phyloP scores from a whole-genome alignment of 1,284 basidiomycete genomes.

The Microbotryomycetes sp. region DNA sequence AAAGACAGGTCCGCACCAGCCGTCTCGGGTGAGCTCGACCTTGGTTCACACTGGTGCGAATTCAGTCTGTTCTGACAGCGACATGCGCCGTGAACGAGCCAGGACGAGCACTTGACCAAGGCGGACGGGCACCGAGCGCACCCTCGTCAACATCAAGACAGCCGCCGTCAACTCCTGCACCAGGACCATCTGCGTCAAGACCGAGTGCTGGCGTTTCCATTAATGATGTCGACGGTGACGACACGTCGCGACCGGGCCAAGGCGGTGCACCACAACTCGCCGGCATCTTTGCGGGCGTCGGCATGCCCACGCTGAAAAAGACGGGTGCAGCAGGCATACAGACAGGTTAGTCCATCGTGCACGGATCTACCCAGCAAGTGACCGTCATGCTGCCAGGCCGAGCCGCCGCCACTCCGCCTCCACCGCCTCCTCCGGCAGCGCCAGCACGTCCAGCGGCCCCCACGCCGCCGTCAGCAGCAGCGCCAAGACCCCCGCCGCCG shows the following conservation, averaged over 20 bases:
- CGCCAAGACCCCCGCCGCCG: not conserved
- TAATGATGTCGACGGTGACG: not conserved
- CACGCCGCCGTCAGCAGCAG: not conserved
- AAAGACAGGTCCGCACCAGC: conserved; percentile 10
- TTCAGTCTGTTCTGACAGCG: not conserved
- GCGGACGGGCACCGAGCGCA: not conserved
- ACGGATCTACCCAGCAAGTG: not conserved
- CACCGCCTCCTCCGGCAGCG: not conserved
- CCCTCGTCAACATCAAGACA: not conserved
- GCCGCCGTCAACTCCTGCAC: not conserved
- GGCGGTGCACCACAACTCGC: conserved; percentile 14
- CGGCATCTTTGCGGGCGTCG: conserved; percentile 28
- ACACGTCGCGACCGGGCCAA: not conserved
- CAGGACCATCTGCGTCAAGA: not conserved
- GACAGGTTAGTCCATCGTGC: conserved; percentile 10
- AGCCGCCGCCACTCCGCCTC: not conserved
- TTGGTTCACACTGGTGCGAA: not conserved
- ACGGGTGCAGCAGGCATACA: conserved; percentile 6
- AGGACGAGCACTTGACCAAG: conserved; percentile 1
- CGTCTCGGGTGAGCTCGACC: not conserved
- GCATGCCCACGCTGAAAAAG: conserved; percentile 30
- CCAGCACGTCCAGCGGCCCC: not conserved
- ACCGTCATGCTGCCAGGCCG: not conserved
- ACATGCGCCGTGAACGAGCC: not conserved
- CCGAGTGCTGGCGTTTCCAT: not conserved